phyloP scores from a whole-genome alignment of 1,139 yeast genomes.

The Magnusiomyces ingens region DNA sequence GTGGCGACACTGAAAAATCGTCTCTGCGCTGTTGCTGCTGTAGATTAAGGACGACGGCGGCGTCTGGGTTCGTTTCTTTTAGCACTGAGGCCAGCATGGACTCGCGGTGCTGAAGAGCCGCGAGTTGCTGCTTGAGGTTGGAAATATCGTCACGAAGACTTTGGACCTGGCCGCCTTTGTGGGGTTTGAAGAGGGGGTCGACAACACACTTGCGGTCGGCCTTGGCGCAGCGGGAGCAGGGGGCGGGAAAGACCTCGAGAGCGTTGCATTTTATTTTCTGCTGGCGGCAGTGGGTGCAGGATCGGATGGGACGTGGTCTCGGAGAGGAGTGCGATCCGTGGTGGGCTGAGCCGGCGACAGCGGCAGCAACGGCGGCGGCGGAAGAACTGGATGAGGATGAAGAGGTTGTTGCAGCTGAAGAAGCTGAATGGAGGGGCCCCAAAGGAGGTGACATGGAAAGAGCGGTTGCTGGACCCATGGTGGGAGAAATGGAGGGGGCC shows the following conservation, averaged over 20 bases:
- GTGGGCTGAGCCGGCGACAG: background rate
- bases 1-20: too few relatives aligned
- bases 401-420: background rate
- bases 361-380: background rate
- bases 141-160: constrained; percentile 77
- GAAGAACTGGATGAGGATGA: too few relatives aligned
- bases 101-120: constrained; percentile 58
- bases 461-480: too few relatives aligned
- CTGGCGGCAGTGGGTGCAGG: constrained; percentile 91
- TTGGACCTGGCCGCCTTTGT: constrained; percentile 86
- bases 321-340: background rate
- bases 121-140: constrained; percentile 71
- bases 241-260: constrained; percentile 69
- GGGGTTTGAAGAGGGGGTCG: constrained; percentile 87
- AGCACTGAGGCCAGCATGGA: constrained; percentile 21
- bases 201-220: constrained; percentile 80
- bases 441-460: too few relatives aligned
- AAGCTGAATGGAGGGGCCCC: background rate
- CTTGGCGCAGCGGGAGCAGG: constrained; percentile 76
- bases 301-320: constrained; percentile 63
- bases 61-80: constrained; percentile 17
- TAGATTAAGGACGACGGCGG: constrained; percentile 1
- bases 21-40: background rate
- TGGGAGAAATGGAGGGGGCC: too few relatives aligned
- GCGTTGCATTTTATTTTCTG: constrained; percentile 94